Evolutionary conservation across 345 rosid genomes (phyloP).

Genomic region (Ceriops decandra): DNA sequence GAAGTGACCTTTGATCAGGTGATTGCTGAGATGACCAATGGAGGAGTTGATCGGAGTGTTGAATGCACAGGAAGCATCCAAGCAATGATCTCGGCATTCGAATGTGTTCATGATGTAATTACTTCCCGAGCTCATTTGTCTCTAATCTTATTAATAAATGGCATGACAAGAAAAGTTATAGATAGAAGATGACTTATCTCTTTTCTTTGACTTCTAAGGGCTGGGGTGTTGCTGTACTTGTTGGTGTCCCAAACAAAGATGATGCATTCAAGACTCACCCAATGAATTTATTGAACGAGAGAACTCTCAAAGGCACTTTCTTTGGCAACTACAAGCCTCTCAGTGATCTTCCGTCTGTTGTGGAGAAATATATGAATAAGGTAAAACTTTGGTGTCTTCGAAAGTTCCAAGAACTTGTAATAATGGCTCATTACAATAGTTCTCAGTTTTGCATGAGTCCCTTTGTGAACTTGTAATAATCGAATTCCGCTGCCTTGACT

Average conservation of each 20-base stretch:
- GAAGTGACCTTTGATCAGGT: slow-evolving; percentile 27
- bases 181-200: neutral
- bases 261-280: slow-evolving; percentile 60
- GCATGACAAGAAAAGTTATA: neutral
- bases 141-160: neutral
- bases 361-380: slow-evolving; percentile 62
- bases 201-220: slow-evolving; percentile 34
- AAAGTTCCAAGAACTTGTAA: neutral
- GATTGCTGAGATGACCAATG: slow-evolving; percentile 69
- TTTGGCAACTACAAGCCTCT: slow-evolving; percentile 68
- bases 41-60: slow-evolving; percentile 76
- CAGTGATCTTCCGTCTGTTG: slow-evolving; percentile 56
- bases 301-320: slow-evolving; percentile 66
- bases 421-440: too few species aligned
- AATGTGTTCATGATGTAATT: slow-evolving; percentile 80
- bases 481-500: neutral
- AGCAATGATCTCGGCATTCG: slow-evolving; percentile 85
- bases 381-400: slow-evolving; percentile 13
- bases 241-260: slow-evolving; percentile 65
- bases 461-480: neutral
- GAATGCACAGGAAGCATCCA: slow-evolving; percentile 70
- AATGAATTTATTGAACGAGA: slow-evolving; percentile 53
- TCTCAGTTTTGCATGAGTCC: too few species aligned
- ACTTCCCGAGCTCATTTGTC: neutral
- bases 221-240: slow-evolving; percentile 76